These are phyloP conservation scores for Trichoderma sp. DNA, from an alignment of 2,329 filamentous ascomycete species.

Conservation along the genomic window DNA sequence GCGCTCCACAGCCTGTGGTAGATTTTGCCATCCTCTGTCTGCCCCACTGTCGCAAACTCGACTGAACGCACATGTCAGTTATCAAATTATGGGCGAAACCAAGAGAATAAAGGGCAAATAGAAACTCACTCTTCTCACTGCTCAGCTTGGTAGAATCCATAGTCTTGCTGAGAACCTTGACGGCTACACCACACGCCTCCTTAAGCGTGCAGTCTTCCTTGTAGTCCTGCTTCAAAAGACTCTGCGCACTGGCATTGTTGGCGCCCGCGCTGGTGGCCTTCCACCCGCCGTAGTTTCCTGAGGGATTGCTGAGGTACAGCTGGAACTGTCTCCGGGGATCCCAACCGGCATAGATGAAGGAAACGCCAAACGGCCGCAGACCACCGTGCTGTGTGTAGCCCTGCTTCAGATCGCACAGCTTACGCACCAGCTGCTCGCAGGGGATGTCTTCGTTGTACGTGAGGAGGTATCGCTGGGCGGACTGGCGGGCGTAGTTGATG, in stretches of 20 bases:
- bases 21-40: slow-evolving; percentile 91
- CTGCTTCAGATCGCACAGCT: slow-evolving; percentile 96
- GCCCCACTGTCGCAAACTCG: slow-evolving; percentile 96
- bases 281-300: slow-evolving; percentile 98
- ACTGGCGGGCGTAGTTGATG: slow-evolving; percentile 98
- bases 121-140: slow-evolving; percentile 89
- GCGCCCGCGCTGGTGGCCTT: slow-evolving; percentile 97
- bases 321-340: slow-evolving; percentile 96
- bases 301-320: slow-evolving; percentile 98
- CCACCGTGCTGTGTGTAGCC: slow-evolving; percentile 99
- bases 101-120: no score
- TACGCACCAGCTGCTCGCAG: slow-evolving; percentile 95
- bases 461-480: slow-evolving; percentile 93
- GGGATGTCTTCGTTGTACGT: slow-evolving; percentile 99
- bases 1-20: slow-evolving; percentile 98
- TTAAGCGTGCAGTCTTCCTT: slow-evolving; percentile 96
- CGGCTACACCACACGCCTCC: slow-evolving; percentile 94
- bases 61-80: slow-evolving; percentile 53
- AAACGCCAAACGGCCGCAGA: slow-evolving; percentile 95
- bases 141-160: slow-evolving; percentile 99
- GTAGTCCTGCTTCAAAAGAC: slow-evolving; percentile 97
- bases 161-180: slow-evolving; percentile 99
- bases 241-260: slow-evolving; percentile 97
- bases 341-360: slow-evolving; percentile 99
- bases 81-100: not conserved